Base-by-base conservation (phyloP, 2,329 filamentous ascomycete genomes). In the Xylariaceae sp. region DNA sequence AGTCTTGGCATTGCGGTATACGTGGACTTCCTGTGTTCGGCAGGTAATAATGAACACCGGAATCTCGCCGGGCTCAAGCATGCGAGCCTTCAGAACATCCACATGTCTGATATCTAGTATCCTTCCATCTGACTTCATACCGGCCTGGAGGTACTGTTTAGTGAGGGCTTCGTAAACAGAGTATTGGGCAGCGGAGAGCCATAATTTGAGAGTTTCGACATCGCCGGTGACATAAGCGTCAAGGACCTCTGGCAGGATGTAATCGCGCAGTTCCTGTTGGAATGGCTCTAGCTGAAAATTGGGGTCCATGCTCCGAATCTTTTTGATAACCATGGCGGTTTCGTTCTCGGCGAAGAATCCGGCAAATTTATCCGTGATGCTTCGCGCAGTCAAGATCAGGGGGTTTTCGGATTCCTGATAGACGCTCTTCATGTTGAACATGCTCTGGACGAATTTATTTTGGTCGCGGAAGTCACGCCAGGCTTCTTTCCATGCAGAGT, bases 311-410 rank as follows among this genome's bases (percentile, higher is more conserved):
- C 91, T 83, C 46, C 92, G 86, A 79, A 99, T 95, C 72, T 92
- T 95, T 77, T 96, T 97, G 76, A 97, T 95, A 37, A 99, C 94
- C 81, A 87, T 87, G 32, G 94, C 94, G 0, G 91, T 96, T 76
- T 99, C 94, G 71, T 97, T 99, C 73, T 99, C 94, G 59, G 94
- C 94, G 63, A 99, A 99, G 76, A 96, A 99, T 31, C 94, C 91
- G 46, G 88, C 90, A 40, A 99, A 85, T 55, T 88, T 84, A 71
- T 99, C 94, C 34, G 91, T 92, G 64, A 99, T 96, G 71, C 89
- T 91, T 68, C 94, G 87, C 1, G 91, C 94, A 0, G 92, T 97
- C 46, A 86, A 88, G 60, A 99, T 89, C 43, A 99, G 79, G 5
- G 94, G 92, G 71, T 99, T 99, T 69, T 99, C 94, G 8, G 94